Evolutionary conservation across 306 rosid species (phyloP), one percentile per base, ranked within the genome.

Genomic region (Casuarina glauca): DNA sequence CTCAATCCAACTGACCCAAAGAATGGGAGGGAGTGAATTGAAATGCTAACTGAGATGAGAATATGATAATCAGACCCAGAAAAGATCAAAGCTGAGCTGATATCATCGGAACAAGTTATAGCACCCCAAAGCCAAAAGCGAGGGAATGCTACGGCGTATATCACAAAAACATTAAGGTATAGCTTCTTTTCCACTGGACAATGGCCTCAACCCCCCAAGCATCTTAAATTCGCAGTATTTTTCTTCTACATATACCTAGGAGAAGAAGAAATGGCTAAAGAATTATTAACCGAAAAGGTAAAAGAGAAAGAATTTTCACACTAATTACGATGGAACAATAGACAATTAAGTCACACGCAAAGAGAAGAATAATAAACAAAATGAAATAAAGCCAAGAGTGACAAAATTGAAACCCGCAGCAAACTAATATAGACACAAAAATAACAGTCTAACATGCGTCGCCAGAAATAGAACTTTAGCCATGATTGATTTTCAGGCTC

Each of bases 321-420:
- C 74, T 80, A 81, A 79, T 74, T 73, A 77, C 73, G 85, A 84
- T 68, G 84, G 87, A 90, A 79, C 78, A 85, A 86, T 86, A 72
- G 82, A 58, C 46, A 89, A 80, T 60, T 80, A 81, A 87, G 87
- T 87, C 93, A 79, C 90, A 86, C 86, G 74, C 62, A 75, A 78
- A 71, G 76, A 76, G 84, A 82, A 89, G 82, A 79, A 78, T 85
- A 84, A 86, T 48, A 73, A 89, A 74, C 80, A 84, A 88, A 87
- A 82, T 74, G 83, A 81, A 73, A 81, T 60, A 67, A 76, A 72
- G 84, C 74, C 86, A 69, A 79, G 80, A 63, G 82, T 52, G 85
- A 83, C 89, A 89, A 89, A 94, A 92, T 79, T 90, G 87, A 85
- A 89, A 89, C 90, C 98, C 78, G 84, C 85, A 77, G 84, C 80